Conservation (phyloP, 805 yeast species). For the Sugiyamaella mastotermitis region DNA sequence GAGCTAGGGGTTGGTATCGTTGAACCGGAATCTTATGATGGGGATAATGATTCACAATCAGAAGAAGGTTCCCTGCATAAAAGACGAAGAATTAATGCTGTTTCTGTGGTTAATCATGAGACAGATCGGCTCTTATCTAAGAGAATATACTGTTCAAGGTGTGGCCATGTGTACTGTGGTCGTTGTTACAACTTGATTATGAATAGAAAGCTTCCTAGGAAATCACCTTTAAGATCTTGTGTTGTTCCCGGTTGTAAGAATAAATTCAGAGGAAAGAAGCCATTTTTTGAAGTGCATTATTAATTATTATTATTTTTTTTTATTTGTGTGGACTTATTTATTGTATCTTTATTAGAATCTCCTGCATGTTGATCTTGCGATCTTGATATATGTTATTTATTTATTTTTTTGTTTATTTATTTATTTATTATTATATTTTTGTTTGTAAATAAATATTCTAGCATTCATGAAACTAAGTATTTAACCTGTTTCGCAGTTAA, state of each 20-base stretch:
- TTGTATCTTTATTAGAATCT: neutral
- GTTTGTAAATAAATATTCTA: no score
- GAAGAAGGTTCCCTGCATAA: constrained; percentile 1
- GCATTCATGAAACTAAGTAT: no score
- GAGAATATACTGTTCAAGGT: constrained; percentile 57
- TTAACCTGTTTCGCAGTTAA: constrained; percentile 5
- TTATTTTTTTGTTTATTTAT: neutral
- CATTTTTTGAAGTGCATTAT: constrained; percentile 16
- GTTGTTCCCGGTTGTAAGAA: constrained; percentile 13
- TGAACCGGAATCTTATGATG: constrained; percentile 7
- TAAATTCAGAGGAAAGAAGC: constrained; percentile 8
- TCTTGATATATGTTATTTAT: no score
- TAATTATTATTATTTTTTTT: constrained; percentile 2
- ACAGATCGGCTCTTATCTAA: constrained; percentile 56
- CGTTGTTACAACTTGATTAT: constrained; percentile 65
- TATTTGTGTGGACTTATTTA: constrained; percentile 3
- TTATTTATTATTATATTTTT: neutral
- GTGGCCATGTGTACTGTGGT: constrained; percentile 89
- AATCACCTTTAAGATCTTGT: constrained; percentile 11
- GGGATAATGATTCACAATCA: neutral
- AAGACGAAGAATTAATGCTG: neutral
- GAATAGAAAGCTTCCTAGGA: constrained; percentile 22
- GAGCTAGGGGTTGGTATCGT: constrained; percentile 68
- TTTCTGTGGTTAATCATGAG: constrained; percentile 34
- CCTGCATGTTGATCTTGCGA: neutral